Percentiles rank a stretch among this genome's conserved stretches.
These are phyloP conservation scores for Clarkia xantiana DNA, from an alignment of 345 rosid genomes.

Conservation along the genomic window DNA sequence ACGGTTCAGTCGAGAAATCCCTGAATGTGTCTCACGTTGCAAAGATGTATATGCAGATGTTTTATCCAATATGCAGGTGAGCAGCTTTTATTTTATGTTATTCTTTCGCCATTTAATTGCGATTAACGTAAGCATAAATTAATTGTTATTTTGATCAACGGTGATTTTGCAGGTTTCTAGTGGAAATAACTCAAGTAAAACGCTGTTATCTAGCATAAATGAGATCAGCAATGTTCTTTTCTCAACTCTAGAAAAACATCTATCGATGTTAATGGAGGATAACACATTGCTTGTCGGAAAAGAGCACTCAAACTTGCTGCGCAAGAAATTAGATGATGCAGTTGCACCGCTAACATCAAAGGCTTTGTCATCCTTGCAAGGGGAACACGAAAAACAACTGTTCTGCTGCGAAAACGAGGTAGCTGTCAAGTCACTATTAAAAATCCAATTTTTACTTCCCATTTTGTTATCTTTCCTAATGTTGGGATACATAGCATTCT, in stretches of 20 bases:
- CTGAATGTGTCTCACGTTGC: constrained; percentile 42
- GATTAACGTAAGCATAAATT: background rate
- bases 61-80: constrained; percentile 46
- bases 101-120: background rate
- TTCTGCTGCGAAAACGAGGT: constrained; percentile 47
- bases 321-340: constrained; percentile 27
- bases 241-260: constrained; percentile 44
- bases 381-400: constrained; percentile 16
- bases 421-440: constrained; percentile 51
- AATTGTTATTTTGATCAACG: background rate
- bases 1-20: constrained; percentile 23
- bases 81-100: background rate
- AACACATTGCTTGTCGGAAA: constrained; percentile 13
- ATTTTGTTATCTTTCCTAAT: constrained; percentile 11
- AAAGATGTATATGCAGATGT: constrained; percentile 36
- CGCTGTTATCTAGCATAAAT: constrained; percentile 31
- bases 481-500: constrained; percentile 4
- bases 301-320: constrained; percentile 40
- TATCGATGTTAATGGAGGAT: constrained; percentile 18
- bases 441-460: constrained; percentile 31
- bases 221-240: constrained; percentile 48
- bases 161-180: constrained; percentile 31
- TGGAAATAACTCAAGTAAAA: constrained; percentile 35
- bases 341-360: constrained; percentile 28
- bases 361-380: constrained; percentile 12